These are phyloP conservation scores for Apiotrichum siamense DNA, from an alignment of 1,284 basidiomycete species.

Conservation along the genomic window DNA sequence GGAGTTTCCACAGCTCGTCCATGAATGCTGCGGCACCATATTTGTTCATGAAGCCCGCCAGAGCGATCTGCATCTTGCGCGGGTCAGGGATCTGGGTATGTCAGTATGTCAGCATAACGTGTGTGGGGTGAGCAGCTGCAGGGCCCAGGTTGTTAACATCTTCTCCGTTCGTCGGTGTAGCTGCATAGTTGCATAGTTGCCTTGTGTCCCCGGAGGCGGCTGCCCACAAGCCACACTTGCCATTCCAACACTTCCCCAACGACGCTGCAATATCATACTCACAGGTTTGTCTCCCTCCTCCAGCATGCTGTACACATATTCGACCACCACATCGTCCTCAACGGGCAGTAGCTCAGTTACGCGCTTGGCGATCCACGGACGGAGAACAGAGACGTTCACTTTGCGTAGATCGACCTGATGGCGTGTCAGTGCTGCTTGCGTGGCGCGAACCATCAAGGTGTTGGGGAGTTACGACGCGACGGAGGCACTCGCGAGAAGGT, in stretches of 20 bases:
- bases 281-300: conserved; percentile 82
- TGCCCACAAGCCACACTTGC: too few relatives aligned
- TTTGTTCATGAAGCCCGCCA: conserved; percentile 77
- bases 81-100: conserved; percentile 73
- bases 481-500: neutral
- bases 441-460: neutral
- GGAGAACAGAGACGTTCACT: conserved; percentile 67
- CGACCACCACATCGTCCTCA: conserved; percentile 94
- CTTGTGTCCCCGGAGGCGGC: too few relatives aligned
- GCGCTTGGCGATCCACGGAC: conserved; percentile 90
- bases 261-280: conserved; percentile 28
- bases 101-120: too few relatives aligned
- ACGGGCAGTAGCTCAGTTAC: conserved; percentile 83
- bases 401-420: conserved; percentile 90
- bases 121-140: too few relatives aligned
- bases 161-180: too few relatives aligned
- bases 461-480: neutral
- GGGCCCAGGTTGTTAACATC: too few relatives aligned
- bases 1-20: conserved; percentile 76
- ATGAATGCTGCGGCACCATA: conserved; percentile 72
- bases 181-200: too few relatives aligned
- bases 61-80: conserved; percentile 87
- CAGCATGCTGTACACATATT: conserved; percentile 87
- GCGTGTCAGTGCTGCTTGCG: conserved; percentile 7
- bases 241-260: neutral